phyloP scores from a whole-genome alignment of 768 basidiomycete species.

The Trametes coccinea region DNA sequence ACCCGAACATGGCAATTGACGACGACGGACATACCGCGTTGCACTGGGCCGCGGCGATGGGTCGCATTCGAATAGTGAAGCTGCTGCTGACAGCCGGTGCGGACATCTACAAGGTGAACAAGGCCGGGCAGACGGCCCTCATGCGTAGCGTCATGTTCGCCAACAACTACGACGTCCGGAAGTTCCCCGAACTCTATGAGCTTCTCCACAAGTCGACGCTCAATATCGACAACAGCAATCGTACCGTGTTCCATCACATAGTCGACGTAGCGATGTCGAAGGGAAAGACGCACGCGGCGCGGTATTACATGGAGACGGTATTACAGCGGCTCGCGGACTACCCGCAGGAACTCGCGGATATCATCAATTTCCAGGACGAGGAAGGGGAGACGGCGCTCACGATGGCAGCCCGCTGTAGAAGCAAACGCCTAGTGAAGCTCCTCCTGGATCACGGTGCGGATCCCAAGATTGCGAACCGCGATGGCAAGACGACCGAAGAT shows the following conservation, averaged over 20 bases:
- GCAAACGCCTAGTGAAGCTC: constrained; percentile 92
- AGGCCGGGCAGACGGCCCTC: constrained; percentile 92
- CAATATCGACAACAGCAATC: constrained; percentile 97
- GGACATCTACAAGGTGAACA: constrained; percentile 96
- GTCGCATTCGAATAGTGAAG: constrained; percentile 93
- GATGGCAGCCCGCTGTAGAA: constrained; percentile 92
- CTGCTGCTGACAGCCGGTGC: constrained; percentile 91
- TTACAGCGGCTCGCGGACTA: constrained; percentile 85
- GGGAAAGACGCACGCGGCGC: constrained; percentile 94
- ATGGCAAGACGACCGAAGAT: constrained; percentile 96
- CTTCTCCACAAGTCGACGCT: constrained; percentile 96
- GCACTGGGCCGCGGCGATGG: constrained; percentile 99
- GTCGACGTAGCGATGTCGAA: constrained; percentile 97
- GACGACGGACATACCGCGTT: constrained; percentile 97
- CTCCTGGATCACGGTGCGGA: constrained; percentile 96
- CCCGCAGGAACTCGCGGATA: constrained; percentile 94
- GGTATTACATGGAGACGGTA: constrained; percentile 99
- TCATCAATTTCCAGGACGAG: constrained; percentile 99
- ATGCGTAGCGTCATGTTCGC: constrained; percentile 99
- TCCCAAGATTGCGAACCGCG: constrained; percentile 90
- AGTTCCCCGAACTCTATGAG: constrained; percentile 97
- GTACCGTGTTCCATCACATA: constrained; percentile 97
- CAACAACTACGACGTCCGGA: constrained; percentile 99
- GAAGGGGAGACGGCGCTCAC: constrained; percentile 98
- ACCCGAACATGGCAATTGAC: constrained; percentile 95